Conservation (phyloP, 2,329 filamentous ascomycete genomes). For the Penicillium decumbens region DNA sequence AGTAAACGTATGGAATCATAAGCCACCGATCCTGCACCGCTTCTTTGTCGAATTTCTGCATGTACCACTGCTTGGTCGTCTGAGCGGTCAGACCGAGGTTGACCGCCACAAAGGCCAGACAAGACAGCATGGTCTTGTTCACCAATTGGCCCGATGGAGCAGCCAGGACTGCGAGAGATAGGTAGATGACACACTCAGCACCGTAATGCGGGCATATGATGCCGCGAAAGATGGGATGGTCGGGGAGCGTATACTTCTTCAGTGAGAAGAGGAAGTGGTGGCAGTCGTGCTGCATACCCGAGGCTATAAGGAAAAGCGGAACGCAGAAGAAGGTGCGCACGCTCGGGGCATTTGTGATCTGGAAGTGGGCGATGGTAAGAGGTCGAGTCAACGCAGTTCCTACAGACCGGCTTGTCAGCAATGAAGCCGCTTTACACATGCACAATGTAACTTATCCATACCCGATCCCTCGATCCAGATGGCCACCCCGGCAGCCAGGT, state of each 20-base stretch:
- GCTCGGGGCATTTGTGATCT: conserved; percentile 39
- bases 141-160: conserved; percentile 62
- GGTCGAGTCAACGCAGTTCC: conserved; percentile 33
- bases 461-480: conserved; percentile 80
- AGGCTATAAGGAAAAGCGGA: conserved; percentile 64
- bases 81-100: conserved; percentile 80
- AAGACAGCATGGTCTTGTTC: conserved; percentile 70
- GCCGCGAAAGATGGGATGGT: conserved; percentile 64
- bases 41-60: conserved; percentile 64
- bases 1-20: conserved; percentile 62
- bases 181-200: conserved; percentile 78
- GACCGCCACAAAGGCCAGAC: conserved; percentile 65
- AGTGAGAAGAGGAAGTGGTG: conserved; percentile 66
- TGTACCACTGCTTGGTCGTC: conserved; percentile 76
- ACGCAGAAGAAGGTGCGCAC: conserved; percentile 54
- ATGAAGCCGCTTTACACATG: neutral
- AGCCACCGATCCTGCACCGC: conserved; percentile 62
- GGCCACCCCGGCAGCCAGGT: conserved; percentile 65
- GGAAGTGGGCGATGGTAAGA: conserved; percentile 34
- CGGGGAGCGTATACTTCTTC: conserved; percentile 77
- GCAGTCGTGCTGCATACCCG: conserved; percentile 67
- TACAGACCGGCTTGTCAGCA: conserved; percentile 9
- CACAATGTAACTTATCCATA: conserved; percentile 31
- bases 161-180: conserved; percentile 67
- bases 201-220: conserved; percentile 87